Conservation (phyloP, 2,329 filamentous ascomycete species). For the Cercospora zeina region DNA sequence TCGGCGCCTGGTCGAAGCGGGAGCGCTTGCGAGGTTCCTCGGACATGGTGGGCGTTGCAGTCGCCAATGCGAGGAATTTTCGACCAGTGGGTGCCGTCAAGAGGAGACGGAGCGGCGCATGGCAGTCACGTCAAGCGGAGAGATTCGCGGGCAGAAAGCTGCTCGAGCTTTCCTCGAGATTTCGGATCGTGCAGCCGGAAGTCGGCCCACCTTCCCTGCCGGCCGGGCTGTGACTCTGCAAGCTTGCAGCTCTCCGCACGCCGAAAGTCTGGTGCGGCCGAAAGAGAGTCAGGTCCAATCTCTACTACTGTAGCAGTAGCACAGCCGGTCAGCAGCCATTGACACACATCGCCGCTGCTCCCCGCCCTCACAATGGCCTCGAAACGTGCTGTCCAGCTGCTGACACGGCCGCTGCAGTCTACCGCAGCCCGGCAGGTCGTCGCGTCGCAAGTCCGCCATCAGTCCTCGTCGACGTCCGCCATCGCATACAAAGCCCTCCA, state of each 20-base stretch:
- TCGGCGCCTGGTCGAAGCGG: slow-evolving; percentile 89
- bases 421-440: slow-evolving; percentile 23
- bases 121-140: not conserved
- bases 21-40: slow-evolving; percentile 72
- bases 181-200: slow-evolving; percentile 4
- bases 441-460: slow-evolving; percentile 37
- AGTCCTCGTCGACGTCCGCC: slow-evolving; percentile 70
- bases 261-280: not conserved
- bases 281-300: not conserved
- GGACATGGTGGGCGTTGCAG: slow-evolving; percentile 58
- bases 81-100: not conserved
- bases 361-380: slow-evolving; percentile 37
- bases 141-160: not conserved
- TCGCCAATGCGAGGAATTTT: not conserved
- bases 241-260: slow-evolving; percentile 1
- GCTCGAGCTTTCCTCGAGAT: slow-evolving; percentile 9
- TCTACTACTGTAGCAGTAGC: not conserved
- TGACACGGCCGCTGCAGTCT: slow-evolving; percentile 27
- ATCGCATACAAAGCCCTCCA: slow-evolving; percentile 97
- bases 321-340: slow-evolving; percentile 5
- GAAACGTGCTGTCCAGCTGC: slow-evolving; percentile 37
- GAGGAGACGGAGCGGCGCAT: not conserved
- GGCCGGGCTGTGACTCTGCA: slow-evolving; percentile 6
- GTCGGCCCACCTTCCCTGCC: slow-evolving; percentile 1
- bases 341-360: not conserved